These are phyloP conservation scores for Ceratobasidium sp. DNA, from an alignment of 1,284 basidiomycete genomes.

Conservation along the genomic window DNA sequence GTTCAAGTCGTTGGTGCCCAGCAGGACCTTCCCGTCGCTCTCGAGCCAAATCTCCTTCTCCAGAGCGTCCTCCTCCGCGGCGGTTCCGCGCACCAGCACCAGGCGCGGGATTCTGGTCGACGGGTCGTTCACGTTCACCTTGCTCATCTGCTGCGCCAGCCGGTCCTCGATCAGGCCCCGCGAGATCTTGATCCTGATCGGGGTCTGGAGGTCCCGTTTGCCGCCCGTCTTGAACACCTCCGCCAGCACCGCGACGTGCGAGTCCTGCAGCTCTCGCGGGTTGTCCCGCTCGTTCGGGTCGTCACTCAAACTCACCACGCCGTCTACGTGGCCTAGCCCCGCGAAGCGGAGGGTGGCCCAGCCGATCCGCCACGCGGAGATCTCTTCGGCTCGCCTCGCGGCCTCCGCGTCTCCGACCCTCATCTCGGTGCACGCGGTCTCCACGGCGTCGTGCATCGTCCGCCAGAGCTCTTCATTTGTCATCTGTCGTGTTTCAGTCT, in stretches of 20 bases:
- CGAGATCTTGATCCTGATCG: background rate
- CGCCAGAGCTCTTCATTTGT: too few relatives aligned
- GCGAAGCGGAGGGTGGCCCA: background rate
- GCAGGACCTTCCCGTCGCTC: background rate
- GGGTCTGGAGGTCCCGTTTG: background rate
- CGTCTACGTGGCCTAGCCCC: background rate
- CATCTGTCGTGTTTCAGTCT: too few relatives aligned
- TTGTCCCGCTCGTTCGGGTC: constrained; percentile 17
- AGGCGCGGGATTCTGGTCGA: background rate
- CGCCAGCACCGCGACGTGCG: background rate
- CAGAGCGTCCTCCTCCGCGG: background rate
- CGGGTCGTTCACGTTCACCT: background rate
- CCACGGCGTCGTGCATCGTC: too few relatives aligned
- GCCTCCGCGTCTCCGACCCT: background rate
- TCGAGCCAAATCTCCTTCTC: background rate
- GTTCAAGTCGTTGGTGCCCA: background rate
- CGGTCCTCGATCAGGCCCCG: background rate
- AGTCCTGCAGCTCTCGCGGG: background rate
- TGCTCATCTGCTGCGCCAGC: background rate
- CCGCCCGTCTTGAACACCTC: background rate
- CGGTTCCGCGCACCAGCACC: background rate
- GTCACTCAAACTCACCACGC: background rate
- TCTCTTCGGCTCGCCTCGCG: background rate
- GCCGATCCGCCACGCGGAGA: background rate
- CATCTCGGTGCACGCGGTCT: background rate